phyloP scores from a whole-genome alignment of 2,329 filamentous ascomycete species.

The Cadophora sp. region DNA sequence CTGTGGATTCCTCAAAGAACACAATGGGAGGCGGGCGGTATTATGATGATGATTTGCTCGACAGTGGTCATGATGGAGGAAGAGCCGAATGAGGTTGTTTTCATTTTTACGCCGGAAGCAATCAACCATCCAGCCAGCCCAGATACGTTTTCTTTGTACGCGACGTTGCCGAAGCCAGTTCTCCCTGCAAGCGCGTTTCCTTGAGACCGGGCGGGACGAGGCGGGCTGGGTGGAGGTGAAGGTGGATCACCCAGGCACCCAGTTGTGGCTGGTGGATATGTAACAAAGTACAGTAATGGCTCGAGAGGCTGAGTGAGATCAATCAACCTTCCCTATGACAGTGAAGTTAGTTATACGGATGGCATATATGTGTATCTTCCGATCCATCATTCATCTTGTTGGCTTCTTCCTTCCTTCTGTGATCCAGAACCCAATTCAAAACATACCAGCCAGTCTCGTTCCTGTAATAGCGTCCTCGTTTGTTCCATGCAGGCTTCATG shows the following conservation, averaged over 20 bases:
- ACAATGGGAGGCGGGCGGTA: constrained; percentile 15
- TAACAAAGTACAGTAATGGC: too few relatives aligned
- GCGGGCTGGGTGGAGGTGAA: constrained; percentile 4
- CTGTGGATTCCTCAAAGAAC: constrained; percentile 25
- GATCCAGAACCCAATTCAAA: too few relatives aligned
- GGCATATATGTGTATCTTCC: too few relatives aligned
- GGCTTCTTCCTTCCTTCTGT: background rate
- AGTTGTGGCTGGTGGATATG: too few relatives aligned
- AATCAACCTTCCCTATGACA: too few relatives aligned
- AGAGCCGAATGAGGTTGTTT: constrained; percentile 22
- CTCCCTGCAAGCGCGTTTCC: background rate
- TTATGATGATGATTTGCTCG: constrained; percentile 16
- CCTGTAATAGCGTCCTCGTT: too few relatives aligned
- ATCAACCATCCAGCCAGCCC: background rate
- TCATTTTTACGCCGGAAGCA: constrained; percentile 22
- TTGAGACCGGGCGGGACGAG: background rate
- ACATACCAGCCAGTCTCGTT: too few relatives aligned
- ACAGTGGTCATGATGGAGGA: constrained; percentile 19
- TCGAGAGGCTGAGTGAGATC: too few relatives aligned
- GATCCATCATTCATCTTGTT: too few relatives aligned
- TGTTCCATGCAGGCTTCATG: too few relatives aligned
- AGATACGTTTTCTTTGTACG: background rate
- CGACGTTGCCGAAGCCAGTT: constrained; percentile 16
- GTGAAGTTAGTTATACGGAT: too few relatives aligned
- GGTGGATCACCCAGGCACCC: too few relatives aligned